A percentile compares a stretch with the other conserved stretches of the same genome.
Conservation (phyloP, 805 yeast species). For the Jamesozyma jinghongensis region DNA sequence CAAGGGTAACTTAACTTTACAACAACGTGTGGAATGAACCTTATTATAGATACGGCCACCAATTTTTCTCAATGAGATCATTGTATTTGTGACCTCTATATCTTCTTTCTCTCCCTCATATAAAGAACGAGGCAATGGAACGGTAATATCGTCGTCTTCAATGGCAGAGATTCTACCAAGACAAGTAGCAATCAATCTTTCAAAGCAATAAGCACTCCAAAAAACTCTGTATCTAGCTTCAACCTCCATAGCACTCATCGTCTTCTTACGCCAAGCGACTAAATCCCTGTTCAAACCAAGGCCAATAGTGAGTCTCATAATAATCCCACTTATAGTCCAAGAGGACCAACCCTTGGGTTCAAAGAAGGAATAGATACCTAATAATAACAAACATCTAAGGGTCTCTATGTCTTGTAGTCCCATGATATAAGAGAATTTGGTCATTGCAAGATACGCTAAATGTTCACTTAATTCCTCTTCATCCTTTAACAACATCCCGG, state of each 20-base stretch:
- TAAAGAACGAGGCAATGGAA: slow-evolving; percentile 34
- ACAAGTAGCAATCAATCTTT: slow-evolving; percentile 39
- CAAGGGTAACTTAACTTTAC: slow-evolving; percentile 22
- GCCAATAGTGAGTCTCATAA: slow-evolving; percentile 37
- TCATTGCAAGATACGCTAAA: slow-evolving; percentile 36
- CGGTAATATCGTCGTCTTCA: slow-evolving; percentile 42
- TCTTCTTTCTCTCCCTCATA: slow-evolving; percentile 36
- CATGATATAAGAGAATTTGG: slow-evolving; percentile 32
- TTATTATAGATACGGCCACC: slow-evolving; percentile 40
- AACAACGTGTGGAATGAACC: slow-evolving; percentile 39
- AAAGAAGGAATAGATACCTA: slow-evolving; percentile 44
- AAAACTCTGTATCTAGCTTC: slow-evolving; percentile 40
- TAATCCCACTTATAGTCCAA: slow-evolving; percentile 44
- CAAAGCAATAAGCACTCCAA: slow-evolving; percentile 43
- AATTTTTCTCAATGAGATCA: slow-evolving; percentile 37
- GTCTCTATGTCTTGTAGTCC: slow-evolving; percentile 34
- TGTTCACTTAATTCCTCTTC: slow-evolving; percentile 33
- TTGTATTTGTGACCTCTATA: slow-evolving; percentile 33
- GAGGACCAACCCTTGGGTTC: slow-evolving; percentile 42
- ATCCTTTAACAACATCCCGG: slow-evolving; percentile 31
- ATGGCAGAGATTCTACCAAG: slow-evolving; percentile 42
- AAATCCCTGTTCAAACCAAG: slow-evolving; percentile 39
- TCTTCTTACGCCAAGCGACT: slow-evolving; percentile 22
- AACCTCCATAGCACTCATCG: slow-evolving; percentile 28
- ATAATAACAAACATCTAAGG: slow-evolving; percentile 34